These are phyloP conservation scores for Fusarium subglutinans DNA, from an alignment of 2,329 filamentous ascomycete species.

Conservation along the genomic window DNA sequence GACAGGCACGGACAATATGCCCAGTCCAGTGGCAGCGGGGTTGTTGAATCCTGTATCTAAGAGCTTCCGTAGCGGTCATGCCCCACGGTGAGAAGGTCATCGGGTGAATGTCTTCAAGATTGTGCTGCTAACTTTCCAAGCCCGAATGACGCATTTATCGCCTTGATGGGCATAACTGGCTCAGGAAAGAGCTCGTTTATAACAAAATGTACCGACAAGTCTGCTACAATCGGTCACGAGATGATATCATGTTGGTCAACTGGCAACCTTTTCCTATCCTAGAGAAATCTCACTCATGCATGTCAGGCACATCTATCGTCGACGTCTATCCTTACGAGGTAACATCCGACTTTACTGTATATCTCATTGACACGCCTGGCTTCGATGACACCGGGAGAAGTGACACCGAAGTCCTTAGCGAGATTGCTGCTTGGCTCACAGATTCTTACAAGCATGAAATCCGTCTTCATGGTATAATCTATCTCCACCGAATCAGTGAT, in stretches of 20 bases:
- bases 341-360: neutral
- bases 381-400: neutral
- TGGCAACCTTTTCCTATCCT: rapidly evolving
- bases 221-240: neutral
- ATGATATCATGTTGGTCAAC: neutral
- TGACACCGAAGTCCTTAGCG: neutral
- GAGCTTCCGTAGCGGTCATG: neutral
- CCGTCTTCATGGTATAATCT: neutral
- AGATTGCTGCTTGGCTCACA: neutral
- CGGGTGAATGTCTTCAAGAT: neutral
- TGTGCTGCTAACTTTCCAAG: neutral
- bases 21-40: neutral
- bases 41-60: neutral
- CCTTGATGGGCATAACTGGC: neutral
- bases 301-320: neutral
- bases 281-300: neutral
- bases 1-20: neutral
- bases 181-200: neutral
- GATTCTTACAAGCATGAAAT: neutral
- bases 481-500: neutral
- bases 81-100: neutral
- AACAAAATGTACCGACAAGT: neutral
- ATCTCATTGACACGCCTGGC: neutral
- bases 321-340: neutral
- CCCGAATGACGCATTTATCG: neutral